phyloP scores from a whole-genome alignment of 2,329 filamentous ascomycete genomes.

The Alternaria panax region DNA sequence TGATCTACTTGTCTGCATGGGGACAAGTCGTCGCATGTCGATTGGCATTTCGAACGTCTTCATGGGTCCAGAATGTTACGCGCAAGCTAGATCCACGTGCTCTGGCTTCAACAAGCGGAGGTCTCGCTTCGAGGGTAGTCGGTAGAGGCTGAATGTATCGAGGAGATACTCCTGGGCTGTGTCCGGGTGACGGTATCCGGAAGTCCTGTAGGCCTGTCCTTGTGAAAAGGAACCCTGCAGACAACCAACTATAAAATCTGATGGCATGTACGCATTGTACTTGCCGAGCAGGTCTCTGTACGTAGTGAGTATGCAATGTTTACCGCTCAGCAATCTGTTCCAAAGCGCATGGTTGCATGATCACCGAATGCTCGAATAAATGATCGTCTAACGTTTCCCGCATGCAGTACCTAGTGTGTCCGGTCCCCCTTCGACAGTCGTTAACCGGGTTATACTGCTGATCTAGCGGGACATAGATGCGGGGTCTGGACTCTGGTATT shows the following conservation, averaged over 20 bases:
- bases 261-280: background rate
- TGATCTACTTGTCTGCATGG: slow-evolving; percentile 3
- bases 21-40: background rate
- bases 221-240: background rate
- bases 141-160: slow-evolving; percentile 4
- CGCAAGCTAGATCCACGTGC: slow-evolving; percentile 4
- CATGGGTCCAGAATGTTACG: background rate
- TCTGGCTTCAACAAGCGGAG: slow-evolving; percentile 5
- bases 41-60: slow-evolving; percentile 9
- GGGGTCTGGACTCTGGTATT: background rate
- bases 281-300: background rate
- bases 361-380: background rate
- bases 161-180: background rate
- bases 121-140: slow-evolving; percentile 9
- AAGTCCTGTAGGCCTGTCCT: background rate
- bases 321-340: background rate
- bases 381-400: slow-evolving; percentile 25
- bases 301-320: background rate
- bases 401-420: background rate
- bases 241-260: background rate
- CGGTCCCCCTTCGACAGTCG: slow-evolving; percentile 8
- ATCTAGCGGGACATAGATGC: background rate
- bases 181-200: slow-evolving; percentile 20
- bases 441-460: slow-evolving; percentile 11
- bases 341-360: background rate